Percentiles rank a stretch among this genome's conserved stretches.
Evolutionary conservation across 345 rosid species (phyloP).

Genomic region (Arabis hirsuta): DNA sequence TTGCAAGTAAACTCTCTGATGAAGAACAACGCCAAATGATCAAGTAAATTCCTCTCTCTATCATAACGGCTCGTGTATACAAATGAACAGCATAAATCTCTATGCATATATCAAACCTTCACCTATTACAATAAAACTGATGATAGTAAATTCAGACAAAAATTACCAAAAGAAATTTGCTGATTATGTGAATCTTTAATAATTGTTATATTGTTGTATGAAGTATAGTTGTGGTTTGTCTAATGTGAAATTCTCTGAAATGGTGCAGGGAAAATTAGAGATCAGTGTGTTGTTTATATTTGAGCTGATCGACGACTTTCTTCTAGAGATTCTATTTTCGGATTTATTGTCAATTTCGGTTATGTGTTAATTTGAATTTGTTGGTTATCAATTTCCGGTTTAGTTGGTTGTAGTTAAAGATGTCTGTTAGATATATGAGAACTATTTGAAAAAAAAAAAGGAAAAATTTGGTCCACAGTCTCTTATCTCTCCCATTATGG

Average conservation of each 20-base stretch:
- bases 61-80: conserved; percentile 29
- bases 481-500: not conserved
- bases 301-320: conserved; percentile 25
- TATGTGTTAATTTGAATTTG: conserved; percentile 13
- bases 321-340: conserved; percentile 8
- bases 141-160: not conserved
- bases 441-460: conserved; percentile 6
- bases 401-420: conserved; percentile 29
- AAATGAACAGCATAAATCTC: conserved; percentile 24
- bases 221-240: not conserved
- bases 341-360: conserved; percentile 30
- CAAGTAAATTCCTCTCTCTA: conserved; percentile 41
- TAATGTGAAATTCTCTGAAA: conserved; percentile 9
- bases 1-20: conserved; percentile 27
- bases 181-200: not conserved
- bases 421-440: conserved; percentile 25
- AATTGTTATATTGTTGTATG: not conserved
- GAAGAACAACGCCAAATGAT: conserved; percentile 40
- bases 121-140: conserved; percentile 5
- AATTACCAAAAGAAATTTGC: not conserved
- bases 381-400: conserved; percentile 27
- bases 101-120: conserved; percentile 25
- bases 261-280: conserved; percentile 38
- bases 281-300: conserved; percentile 32
- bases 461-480: not conserved